Conservation (phyloP, 2,329 filamentous ascomycete species). For the Thelonectria olida region DNA sequence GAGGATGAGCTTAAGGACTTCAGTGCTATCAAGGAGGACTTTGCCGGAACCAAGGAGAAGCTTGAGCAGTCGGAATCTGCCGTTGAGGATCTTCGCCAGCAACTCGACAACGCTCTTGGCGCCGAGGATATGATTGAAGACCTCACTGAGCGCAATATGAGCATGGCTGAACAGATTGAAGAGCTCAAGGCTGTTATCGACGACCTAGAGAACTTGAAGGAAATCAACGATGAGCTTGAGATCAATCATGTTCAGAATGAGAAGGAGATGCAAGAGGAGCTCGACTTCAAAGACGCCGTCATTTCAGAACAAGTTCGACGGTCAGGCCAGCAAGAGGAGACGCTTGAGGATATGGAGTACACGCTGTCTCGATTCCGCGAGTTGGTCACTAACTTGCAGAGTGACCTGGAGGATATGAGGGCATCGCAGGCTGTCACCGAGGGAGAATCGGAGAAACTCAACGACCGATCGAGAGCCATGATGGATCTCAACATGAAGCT, state of each 20-base stretch:
- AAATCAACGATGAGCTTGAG: constrained; percentile 94
- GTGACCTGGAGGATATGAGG: constrained; percentile 89
- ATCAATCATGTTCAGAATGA: constrained; percentile 92
- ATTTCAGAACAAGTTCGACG: constrained; percentile 84
- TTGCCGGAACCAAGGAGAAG: constrained; percentile 76
- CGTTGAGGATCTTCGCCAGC: constrained; percentile 87
- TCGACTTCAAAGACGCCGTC: constrained; percentile 86
- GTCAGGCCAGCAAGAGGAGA: constrained; percentile 78
- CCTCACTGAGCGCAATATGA: constrained; percentile 86
- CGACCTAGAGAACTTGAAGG: constrained; percentile 88
- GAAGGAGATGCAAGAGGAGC: constrained; percentile 92
- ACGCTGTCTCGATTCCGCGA: constrained; percentile 89
- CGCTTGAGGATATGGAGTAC: constrained; percentile 88
- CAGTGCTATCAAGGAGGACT: constrained; percentile 72
- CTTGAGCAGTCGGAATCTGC: constrained; percentile 76
- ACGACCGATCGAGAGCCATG: constrained; percentile 88
- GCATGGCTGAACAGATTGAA: constrained; percentile 82
- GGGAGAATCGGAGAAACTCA: constrained; percentile 90
- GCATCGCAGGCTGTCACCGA: constrained; percentile 93
- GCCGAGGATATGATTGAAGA: constrained; percentile 96
- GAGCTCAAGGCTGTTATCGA: constrained; percentile 84
- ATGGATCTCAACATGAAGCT: constrained; percentile 96
- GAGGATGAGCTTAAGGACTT: constrained; percentile 78
- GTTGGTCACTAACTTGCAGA: constrained; percentile 85
- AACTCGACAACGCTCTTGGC: constrained; percentile 87